Evolutionary conservation across 176 grass and related monocot species (phyloP), one percentile per base, ranked within the genome.

Genomic region (Poa annua): DNA sequence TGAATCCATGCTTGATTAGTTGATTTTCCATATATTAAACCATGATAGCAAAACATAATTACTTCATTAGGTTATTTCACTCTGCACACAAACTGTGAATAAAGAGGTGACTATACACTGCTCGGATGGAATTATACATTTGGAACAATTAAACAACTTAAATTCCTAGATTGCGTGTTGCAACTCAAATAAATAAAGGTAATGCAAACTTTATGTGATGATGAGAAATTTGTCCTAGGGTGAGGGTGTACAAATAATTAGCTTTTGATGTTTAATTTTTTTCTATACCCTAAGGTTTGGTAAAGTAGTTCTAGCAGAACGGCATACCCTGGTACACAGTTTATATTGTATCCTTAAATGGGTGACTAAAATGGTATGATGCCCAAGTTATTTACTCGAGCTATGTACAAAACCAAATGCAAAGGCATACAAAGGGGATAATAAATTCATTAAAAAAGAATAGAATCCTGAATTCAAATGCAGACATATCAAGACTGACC

Each of bases 401-500:
- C 24, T 45, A 55, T 20, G 76, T 62, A 21, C 14, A 76, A 26
- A 71, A 49, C 21, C 53, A 82, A 68, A 80, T n/a, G 21, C 38
- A 57, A 59, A 59, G 6, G 22, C 60, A 42, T 72, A 54, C 24
- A 62, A 64, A 80, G 15, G 26, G 45, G 59, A 81, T 35, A 51
- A 68, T 68, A 8, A 80, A 29, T 72, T 49, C 42, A 48, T 8
- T 49, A 26, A 26, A 16, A 16, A 72, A 16, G 0, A 5, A 3
- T 9, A 7, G 11, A 26, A 49, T 72, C 21, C 69, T 48, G 41
- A 71, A 71, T 45, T 24, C 68, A 45, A 50, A 71, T 62, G 32
- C 13, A 76, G 4, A 9, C 15, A 76, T 69, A 42, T 53, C 42
- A 80, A 76, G 53, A 83, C 69, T 61, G 68, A 94, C 92, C 96